Evolutionary conservation across 192 early-diverging fungal genomes (phyloP), one percentile per base, ranked within the genome.

Genomic region (Geranomyces variabilis): DNA sequence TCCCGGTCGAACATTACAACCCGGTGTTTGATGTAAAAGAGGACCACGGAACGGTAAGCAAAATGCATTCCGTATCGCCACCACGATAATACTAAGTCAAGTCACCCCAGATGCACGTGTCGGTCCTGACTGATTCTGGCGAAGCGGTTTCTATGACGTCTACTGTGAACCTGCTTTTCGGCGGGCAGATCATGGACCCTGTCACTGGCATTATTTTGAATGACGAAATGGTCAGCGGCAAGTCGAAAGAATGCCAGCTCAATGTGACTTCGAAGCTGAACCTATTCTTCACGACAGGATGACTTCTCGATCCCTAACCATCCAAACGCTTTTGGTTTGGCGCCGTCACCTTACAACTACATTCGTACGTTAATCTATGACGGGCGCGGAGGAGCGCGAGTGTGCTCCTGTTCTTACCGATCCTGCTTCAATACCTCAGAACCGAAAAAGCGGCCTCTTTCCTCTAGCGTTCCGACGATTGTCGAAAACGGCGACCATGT

Each of bases 161-260:
- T 29, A 98, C 96, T 0, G 80, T 85, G 7, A 98, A 98, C 77
- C 77, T 96, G 43, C 77, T 91, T 57, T 96, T 96, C 83, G 96
- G 96, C 13, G 89, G 93, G 6, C 88, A 87, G 48, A 75, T 98
- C 30, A 86, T 96, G 87, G 93, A 98, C 75, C 87, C 86, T 9
- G 80, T 67, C 21, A 95, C 93, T 0, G 96, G 95, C 21, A 80
- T 98, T 59, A 91, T 98, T 44, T 80, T 98, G 53, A 98, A 98
- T 77, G 90, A 96, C 75, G 90, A 96, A 72, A 96, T 96, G 94
- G 92, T 75, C 70, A 9, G 21, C 14, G 31, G 29, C 55, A 41
- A 7, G 36, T 19, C 1, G 48, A 17, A n/a, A n/a, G 26, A 29
- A 9, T 57, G 24, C 24, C 19, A 45, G 14, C 22, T 58, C 10